phyloP scores from a whole-genome alignment of 2,329 filamentous ascomycete species.

The Boeremia exigua region DNA sequence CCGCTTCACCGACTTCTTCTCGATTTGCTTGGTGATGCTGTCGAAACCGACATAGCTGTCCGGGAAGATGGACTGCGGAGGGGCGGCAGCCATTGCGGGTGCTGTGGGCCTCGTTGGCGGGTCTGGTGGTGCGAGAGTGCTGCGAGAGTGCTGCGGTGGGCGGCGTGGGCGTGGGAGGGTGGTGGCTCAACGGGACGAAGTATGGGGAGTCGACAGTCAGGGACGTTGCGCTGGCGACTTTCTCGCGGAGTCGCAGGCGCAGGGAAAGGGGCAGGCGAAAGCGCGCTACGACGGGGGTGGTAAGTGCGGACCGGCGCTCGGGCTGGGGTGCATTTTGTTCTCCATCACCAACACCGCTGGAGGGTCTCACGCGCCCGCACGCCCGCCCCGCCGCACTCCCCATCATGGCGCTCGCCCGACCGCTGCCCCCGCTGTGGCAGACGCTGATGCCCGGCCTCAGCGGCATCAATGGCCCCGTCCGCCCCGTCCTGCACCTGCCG shows the following conservation, averaged over 20 bases:
- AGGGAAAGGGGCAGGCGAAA: conserved; percentile 51
- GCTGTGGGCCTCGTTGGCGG: conserved; percentile 33
- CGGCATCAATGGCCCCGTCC: conserved; percentile 50
- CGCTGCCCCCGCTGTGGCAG: conserved; percentile 51
- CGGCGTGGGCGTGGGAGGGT: conserved; percentile 20
- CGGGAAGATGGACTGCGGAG: conserved; percentile 73
- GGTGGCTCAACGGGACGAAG: conserved; percentile 20
- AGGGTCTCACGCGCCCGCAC: conserved; percentile 14
- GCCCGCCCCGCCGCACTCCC: conserved; percentile 8
- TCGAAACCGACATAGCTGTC: conserved; percentile 99
- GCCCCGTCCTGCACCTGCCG: conserved; percentile 49
- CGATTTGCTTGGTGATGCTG: conserved; percentile 99
- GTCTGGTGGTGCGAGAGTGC: conserved; percentile 11
- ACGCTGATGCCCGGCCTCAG: conserved; percentile 61
- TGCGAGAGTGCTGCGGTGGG: conserved; percentile 16
- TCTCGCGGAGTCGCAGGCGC: conserved; percentile 44
- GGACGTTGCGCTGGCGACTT: conserved; percentile 46
- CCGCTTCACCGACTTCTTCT: conserved; percentile 99
- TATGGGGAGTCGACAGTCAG: conserved; percentile 39
- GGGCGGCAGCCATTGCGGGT: conserved; percentile 67
- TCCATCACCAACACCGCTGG: conserved; percentile 34
- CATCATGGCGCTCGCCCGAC: conserved; percentile 50
- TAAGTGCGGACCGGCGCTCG: conserved; percentile 35
- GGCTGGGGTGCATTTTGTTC: conserved; percentile 37
- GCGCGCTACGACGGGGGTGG: conserved; percentile 37